These are phyloP conservation scores for Raddia distichophylla DNA, from an alignment of 176 grass and related monocot genomes.

Conservation along the genomic window DNA sequence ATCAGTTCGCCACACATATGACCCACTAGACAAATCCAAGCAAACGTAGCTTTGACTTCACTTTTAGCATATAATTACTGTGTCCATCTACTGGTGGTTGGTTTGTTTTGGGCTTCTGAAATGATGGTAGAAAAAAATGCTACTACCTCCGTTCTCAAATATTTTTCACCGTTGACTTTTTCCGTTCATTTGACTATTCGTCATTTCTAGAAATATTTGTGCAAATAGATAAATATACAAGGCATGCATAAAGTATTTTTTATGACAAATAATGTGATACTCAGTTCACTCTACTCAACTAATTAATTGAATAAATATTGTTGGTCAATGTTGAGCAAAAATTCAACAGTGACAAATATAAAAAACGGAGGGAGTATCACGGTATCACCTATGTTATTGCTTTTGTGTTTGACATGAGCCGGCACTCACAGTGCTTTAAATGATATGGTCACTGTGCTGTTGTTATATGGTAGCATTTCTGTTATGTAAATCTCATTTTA, in stretches of 20 bases:
- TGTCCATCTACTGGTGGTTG: not conserved
- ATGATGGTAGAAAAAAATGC: not conserved
- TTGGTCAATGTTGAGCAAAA: no score
- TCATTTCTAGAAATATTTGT: no score
- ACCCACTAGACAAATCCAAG: not conserved
- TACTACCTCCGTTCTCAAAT: no score
- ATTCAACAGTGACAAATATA: no score
- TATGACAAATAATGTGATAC: no score
- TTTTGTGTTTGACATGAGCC: constrained; percentile 23
- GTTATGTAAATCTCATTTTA: constrained; percentile 10
- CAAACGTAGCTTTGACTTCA: constrained; percentile 5
- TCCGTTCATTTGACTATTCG: no score
- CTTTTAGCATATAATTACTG: constrained; percentile 11
- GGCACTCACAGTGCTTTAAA: constrained; percentile 20
- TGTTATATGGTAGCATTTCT: not conserved
- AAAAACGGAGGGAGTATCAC: no score
- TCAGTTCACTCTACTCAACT: no score
- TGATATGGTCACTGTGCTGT: not conserved
- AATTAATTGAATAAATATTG: no score
- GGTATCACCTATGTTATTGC: constrained; percentile 4
- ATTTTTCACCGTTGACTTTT: no score
- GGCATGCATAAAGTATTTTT: no score
- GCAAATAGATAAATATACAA: no score
- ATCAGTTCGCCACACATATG: not conserved
- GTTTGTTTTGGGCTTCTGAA: not conserved